Evolutionary conservation across 305 asterid species (phyloP), one percentile per base, ranked within the genome.

Genomic region (Fraxinus nigra): DNA sequence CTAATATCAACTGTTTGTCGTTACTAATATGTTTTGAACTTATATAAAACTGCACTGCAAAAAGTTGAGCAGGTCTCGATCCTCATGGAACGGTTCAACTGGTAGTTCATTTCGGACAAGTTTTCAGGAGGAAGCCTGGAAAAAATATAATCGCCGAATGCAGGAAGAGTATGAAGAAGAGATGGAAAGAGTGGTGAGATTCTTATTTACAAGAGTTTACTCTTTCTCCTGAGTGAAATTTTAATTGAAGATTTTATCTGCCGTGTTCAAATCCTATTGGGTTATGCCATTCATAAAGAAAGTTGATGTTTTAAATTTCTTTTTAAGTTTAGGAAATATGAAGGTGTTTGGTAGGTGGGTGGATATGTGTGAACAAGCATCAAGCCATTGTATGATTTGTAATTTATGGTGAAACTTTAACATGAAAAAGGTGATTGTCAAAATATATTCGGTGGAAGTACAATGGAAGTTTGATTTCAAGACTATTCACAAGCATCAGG

Each of bases 111-210:
- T 81, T 83, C 86, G 98, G 83, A 78, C 89, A 80, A 85, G 82
- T 86, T 93, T 86, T 85, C 92, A 86, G 79, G 98, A 93, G 90
- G 98, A 93, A 80, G 97, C 98, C 2, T 89, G 95, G 92, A 96
- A 81, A 89, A 94, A 91, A 88, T 93, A 94, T 88, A 92, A 90
- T 79, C 93, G 95, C 1, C 92, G 98, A 79, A 88, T 92, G 97
- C 98, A 86, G 86, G 98, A 96, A 87, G 95, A 93, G 90, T 89
- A 92, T 63, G 99, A 94, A 92, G 99, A 96, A 87, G 99, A 94
- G 91, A 90, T 92, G 95, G 99, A 94, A 89, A 92, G 98, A 93
- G 94, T 96, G 94, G 99, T 96, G 81, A 84, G 97, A 65, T 84
- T 84, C 51, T 34, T 67, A 79, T 84, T 61, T 46, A 9, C 51